Conservation (phyloP, 331 rosid species). For the Arachis monticola region DNA sequence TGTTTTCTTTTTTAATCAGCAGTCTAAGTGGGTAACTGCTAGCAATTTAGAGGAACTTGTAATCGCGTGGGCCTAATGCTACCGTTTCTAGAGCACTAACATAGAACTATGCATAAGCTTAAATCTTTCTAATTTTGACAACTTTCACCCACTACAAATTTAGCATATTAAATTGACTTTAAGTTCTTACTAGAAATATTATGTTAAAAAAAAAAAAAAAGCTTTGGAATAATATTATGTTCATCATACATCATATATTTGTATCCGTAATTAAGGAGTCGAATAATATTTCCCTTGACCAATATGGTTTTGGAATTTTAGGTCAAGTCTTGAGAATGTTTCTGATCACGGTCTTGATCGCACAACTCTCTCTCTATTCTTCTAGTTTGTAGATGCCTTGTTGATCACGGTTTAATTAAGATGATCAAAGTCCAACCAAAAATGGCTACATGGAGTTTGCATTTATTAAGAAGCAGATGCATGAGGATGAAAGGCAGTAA, state of each 20-base stretch:
- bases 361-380: background rate
- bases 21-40: slow-evolving; percentile 47
- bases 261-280: no score
- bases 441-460: slow-evolving; percentile 28
- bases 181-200: background rate
- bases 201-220: background rate
- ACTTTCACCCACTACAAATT: slow-evolving; percentile 32
- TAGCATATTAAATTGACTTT: background rate
- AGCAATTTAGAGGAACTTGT: slow-evolving; percentile 20
- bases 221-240: slow-evolving; percentile 13
- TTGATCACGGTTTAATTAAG: slow-evolving; percentile 23
- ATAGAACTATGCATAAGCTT: slow-evolving; percentile 11
- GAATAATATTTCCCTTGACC: background rate
- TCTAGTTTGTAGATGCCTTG: background rate
- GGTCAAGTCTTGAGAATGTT: slow-evolving; percentile 47
- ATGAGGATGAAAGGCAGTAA: slow-evolving; percentile 1
- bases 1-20: background rate
- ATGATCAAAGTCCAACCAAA: slow-evolving; percentile 1
- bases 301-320: slow-evolving; percentile 9
- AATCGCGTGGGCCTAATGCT: slow-evolving; percentile 56
- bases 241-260: background rate
- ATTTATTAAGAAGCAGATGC: slow-evolving; percentile 46
- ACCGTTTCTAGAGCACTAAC: slow-evolving; percentile 6
- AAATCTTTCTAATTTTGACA: slow-evolving; percentile 34
- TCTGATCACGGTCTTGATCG: slow-evolving; percentile 34